Base-by-base conservation (phyloP, 2,329 filamentous ascomycete genomes). In the Emmonsiellopsis sp. region DNA sequence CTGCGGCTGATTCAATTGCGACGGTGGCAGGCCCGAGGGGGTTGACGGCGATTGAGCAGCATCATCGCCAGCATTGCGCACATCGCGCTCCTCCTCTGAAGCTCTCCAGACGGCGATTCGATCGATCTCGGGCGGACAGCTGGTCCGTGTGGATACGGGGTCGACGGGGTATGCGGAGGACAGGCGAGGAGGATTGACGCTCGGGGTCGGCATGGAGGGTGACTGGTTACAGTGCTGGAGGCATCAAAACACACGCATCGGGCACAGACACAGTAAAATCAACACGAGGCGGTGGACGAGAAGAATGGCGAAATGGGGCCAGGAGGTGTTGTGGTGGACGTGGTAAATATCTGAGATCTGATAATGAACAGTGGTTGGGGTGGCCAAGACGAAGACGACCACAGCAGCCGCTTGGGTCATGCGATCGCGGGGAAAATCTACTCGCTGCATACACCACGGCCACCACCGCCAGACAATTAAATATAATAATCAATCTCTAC, bases 171-270 rank as follows among this genome's bases (percentile, higher is more conserved):
- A 70, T 59, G 65, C 60, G 61, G 69, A 67, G 62, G 67, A 67
- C 62, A 73, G 66, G 51, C 63, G 64, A 64, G 68, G 69, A 65
- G 67, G 69, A 66, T 65, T 72, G 70, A 68, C 61, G 66, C 69
- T 73, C 61, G 71, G 72, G 54, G 75, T 78, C 63, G 76, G 76
- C 76, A 79, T 79, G 68, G 67, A 71, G 66, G 65, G 63, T 62
- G 64, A 65, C 70, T 57, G 5, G 34, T 31, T 15, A 38, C 20
- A 40, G 34, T 51, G 45, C 34, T 50, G 43, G 40, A 55, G 35
- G 41, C 45, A 71, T 59, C 54, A 58, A 58, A 60, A 59, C 61
- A 61, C 61, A 64, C 61, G 67, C 67, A 71, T 70, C 61, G 67
- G 47, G 67, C 63, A 61, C 54, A 63, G 59, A 62, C 60, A 59